Evolutionary conservation across 2,329 filamentous ascomycete genomes (phyloP), one percentile per base, ranked within the genome.

Genomic region (Exserohilum rostratum): DNA sequence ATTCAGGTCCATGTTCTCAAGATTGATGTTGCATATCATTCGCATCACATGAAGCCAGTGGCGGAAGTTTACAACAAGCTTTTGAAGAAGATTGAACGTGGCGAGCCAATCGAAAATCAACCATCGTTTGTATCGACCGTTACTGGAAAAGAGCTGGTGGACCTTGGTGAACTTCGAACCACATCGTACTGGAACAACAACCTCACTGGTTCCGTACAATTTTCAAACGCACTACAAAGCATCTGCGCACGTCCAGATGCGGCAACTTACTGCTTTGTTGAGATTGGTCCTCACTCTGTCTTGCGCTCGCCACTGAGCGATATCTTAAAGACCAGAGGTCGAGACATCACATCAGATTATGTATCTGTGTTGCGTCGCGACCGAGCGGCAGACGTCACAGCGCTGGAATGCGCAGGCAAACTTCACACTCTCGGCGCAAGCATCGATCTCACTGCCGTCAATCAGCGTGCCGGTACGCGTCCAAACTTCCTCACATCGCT

Each of bases 21-120:
- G 70, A 50, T 80, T 1, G 74, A 78, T 22, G 71, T 65, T 11
- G 80, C 79, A 0, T 82, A 81, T 46, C 80, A 81, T 50, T 79
- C 77, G 0, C 69, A 71, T 29, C 76, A 80, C 39, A 79, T 79
- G 76, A 27, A 66, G 3, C 42, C 18, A 50, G 68, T 6, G 69
- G 46, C 55, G 22, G 38, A 33, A 10, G 37, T 58, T 3, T 64
- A 68, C 42, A 62, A 57, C 5, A 56, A 44, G 17, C 44, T 59
- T 37, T 38, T 61, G 5, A 33, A 31, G 2, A 18, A 27, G 9
- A 59, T 61, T 17, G 17, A 45, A 4, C 25, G 37, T n/a, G 46
- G 52, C 1, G 27, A 53, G 25, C 38, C 29, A n/a, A 4, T 20
- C 12, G 17, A 42, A 1, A 7, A 29, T 29, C 38, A 35, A 13